Evolutionary conservation across 2,329 filamentous ascomycete genomes (phyloP), one percentile per base, ranked within the genome.

Genomic region (Colletotrichum tanaceti): DNA sequence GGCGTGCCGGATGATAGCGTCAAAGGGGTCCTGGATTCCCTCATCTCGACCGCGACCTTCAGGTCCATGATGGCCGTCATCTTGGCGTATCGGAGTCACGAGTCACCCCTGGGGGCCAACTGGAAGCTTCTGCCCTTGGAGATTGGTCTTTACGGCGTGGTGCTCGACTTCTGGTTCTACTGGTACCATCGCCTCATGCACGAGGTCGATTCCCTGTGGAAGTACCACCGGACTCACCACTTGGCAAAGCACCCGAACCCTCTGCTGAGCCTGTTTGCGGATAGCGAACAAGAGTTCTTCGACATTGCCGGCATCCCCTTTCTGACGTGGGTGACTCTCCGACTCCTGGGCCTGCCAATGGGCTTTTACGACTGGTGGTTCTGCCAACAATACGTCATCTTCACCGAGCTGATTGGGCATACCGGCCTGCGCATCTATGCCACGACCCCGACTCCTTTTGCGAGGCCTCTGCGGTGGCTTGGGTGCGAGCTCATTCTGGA

Each of bases 321-420:
- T 22, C 69, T 81, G 58, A 77, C 81, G 2, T 83, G 77, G 69
- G 73, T 74, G 47, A 78, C 74, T 1, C 63, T 83, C 43, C 79
- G 76, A 63, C 11, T 68, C 5, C 10, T 75, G 41, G 80, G 80
- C 0, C 55, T 83, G 4, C 81, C 80, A 0, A 79, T 83, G 78
- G 80, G 79, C 2, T 84, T 84, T 71, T 83, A 83, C 57, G 81
- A 83, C 49, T 82, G 79, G 80, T 84, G 81, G 81, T 70, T 84
- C 20, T 83, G 81, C 71, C 78, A 82, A 59, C 75, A 80, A 60
- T 84, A 82, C 58, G 74, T 84, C 38, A 74, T 80, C 14, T 83
- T 77, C 71, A 72, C 79, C 16, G 80, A 82, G 64, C 58, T 81
- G 4, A 72, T 74, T 32, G 80, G 80, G 4, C 80, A 82, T 58